Base-by-base conservation (phyloP, 768 basidiomycete genomes). In the Amanita pallidorosea region DNA sequence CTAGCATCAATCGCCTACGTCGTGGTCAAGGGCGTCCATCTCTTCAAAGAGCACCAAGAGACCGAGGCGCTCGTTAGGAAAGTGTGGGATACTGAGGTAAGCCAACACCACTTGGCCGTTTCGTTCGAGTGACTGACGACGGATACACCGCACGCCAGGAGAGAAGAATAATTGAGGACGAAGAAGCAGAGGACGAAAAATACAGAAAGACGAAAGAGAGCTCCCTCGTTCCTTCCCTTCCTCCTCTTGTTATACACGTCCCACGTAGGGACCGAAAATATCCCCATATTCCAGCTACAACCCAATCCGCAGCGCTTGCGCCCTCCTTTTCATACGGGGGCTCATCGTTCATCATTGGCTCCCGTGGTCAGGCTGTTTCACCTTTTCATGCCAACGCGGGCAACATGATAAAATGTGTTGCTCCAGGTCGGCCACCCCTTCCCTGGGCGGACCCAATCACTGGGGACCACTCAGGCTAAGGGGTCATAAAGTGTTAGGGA, bases 11-110 rank as follows among this genome's bases (percentile, higher is more conserved):
- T 34, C 31, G 13, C 45, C 15, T 47, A 15, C 22, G 8, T 47
- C 33, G 12, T 47, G 1, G 13, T 15, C 31, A 47, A 47, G 31
- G 33, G n/a, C 22, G 9, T 29, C 23, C 17, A 18, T 22, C 36
- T 48, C 5, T 48, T 38, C 47, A 48, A n/a, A n/a, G 47, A 48
- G 12, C 47, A 48, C 9, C 35, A 38, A 37, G 47, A 48, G 17
- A 48, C 47, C 8, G 47, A 48, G 25, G 47, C 47, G 36, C 47
- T 48, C n/a, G 47, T 23, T 15, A 48, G 36, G 11, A 48, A 40
- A 23, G 47, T 48, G n/a, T 38, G 35, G 35, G 35, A 38, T 17
- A 48, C 47, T 0, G 47, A 48, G 36, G 36, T 48, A 11, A 8
- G 47, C 46, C 13, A 7, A 7, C 22, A 29, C 27, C 8, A 18